phyloP scores from a whole-genome alignment of 495 filamentous ascomycete genomes.

The Xylaria acuta region DNA sequence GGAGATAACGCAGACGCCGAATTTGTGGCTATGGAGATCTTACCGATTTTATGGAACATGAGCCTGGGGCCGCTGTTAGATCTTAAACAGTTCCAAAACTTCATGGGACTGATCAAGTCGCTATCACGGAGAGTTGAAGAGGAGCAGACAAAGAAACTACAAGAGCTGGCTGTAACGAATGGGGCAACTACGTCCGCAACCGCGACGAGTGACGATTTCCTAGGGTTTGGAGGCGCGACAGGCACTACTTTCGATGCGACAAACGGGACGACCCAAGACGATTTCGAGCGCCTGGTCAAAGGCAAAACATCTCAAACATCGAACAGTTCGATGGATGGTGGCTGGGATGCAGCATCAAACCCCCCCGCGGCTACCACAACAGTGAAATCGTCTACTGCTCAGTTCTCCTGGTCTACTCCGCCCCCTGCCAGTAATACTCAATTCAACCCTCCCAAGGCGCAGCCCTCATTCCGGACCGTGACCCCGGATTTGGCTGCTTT shows the following conservation, averaged over 20 bases:
- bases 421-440: conserved; percentile 41
- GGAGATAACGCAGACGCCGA: conserved; percentile 84
- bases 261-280: conserved; percentile 64
- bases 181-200: conserved; percentile 42
- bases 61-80: conserved; percentile 87
- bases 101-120: conserved; percentile 84
- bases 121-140: conserved; percentile 82
- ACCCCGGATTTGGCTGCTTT: conserved; percentile 61
- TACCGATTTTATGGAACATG: conserved; percentile 92
- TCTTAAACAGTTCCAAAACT: conserved; percentile 83
- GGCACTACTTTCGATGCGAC: conserved; percentile 55
- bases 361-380: conserved; percentile 33
- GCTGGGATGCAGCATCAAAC: conserved; percentile 50
- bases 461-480: conserved; percentile 58
- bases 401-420: conserved; percentile 69
- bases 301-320: conserved; percentile 52
- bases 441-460: conserved; percentile 47
- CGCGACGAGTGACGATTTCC: conserved; percentile 58
- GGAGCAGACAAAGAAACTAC: conserved; percentile 85
- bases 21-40: conserved; percentile 89
- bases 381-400: conserved; percentile 43
- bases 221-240: conserved; percentile 61
- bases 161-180: conserved; percentile 69
- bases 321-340: conserved; percentile 47
- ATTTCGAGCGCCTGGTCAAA: conserved; percentile 88